phyloP scores from a whole-genome alignment of 1,139 yeast species.

The Sugiyamaella sp. region DNA sequence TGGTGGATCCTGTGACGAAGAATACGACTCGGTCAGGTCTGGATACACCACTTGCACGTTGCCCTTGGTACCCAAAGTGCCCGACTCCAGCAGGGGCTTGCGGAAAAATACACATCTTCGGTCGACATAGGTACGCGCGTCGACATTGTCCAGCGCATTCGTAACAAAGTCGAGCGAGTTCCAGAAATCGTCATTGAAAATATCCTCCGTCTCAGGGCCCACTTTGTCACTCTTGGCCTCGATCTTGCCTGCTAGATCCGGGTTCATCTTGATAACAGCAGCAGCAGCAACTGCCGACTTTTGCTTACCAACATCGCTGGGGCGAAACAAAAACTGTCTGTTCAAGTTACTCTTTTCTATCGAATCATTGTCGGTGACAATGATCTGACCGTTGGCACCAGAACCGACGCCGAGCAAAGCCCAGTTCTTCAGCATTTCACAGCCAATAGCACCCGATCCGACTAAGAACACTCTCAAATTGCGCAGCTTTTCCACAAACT shows the following conservation, averaged over 20 bases:
- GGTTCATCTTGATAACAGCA: conserved; percentile 85
- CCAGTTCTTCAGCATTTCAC: conserved; percentile 98
- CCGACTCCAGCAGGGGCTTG: conserved; percentile 91
- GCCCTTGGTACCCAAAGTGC: conserved; percentile 98
- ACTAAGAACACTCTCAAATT: conserved; percentile 86
- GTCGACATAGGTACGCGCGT: conserved; percentile 96
- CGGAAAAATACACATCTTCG: conserved; percentile 93
- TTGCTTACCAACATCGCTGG: conserved; percentile 89
- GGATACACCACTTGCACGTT: conserved; percentile 97
- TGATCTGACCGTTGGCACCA: conserved; percentile 83
- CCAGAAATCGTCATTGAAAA: conserved; percentile 91
- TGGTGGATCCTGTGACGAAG: conserved; percentile 97
- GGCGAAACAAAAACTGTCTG: conserved; percentile 93
- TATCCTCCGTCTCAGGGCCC: conserved; percentile 87
- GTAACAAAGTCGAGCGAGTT: conserved; percentile 79
- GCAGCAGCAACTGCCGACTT: conserved; percentile 89
- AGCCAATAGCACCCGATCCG: conserved; percentile 99
- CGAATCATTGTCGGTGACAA: conserved; percentile 90
- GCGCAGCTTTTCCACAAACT: conserved; percentile 70
- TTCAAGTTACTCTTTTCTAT: conserved; percentile 95
- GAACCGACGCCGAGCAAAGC: conserved; percentile 95
- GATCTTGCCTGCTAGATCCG: conserved; percentile 77
- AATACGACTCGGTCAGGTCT: conserved; percentile 87
- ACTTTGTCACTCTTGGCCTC: conserved; percentile 82
- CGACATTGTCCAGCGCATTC: conserved; percentile 95